Percentiles rank a stretch among this genome's conserved stretches.
Conservation (phyloP, 108 stramenopile genomes). For the Nitzschia sp. region DNA sequence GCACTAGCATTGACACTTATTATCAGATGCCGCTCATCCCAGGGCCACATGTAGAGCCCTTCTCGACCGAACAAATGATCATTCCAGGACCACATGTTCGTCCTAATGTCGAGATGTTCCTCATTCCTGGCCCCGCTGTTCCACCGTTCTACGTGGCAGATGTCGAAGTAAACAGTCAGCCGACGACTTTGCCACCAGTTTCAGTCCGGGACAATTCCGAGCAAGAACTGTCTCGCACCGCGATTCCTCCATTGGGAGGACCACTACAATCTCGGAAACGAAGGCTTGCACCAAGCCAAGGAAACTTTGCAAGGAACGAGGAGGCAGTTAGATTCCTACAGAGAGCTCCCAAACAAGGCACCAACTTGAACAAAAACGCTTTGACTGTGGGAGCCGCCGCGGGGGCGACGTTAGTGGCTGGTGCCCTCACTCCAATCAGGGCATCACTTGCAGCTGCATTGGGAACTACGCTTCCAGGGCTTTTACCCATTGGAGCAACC, state of each 20-base stretch:
- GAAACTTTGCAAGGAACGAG: no score
- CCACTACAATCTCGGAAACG: neutral
- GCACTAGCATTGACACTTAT: neutral
- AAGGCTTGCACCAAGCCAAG: neutral
- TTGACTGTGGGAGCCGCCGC: neutral
- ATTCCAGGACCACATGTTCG: neutral
- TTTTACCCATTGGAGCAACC: constrained; percentile 13
- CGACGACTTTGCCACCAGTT: neutral
- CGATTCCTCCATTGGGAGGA: no score
- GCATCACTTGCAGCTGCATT: neutral
- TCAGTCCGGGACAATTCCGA: neutral
- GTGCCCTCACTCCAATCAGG: neutral
- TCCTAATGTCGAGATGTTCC: neutral
- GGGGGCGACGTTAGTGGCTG: neutral
- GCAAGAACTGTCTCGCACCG: neutral
- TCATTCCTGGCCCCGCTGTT: neutral
- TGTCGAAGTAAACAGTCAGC: neutral
- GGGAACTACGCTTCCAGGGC: neutral
- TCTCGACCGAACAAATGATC: neutral
- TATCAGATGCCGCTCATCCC: neutral
- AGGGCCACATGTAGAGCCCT: neutral
- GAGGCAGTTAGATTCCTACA: no score
- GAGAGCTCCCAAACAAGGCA: neutral
- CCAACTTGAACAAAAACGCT: neutral
- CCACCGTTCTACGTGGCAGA: neutral